phyloP scores from a whole-genome alignment of 768 basidiomycete species.

The Strobilomyces echinocephalus region DNA sequence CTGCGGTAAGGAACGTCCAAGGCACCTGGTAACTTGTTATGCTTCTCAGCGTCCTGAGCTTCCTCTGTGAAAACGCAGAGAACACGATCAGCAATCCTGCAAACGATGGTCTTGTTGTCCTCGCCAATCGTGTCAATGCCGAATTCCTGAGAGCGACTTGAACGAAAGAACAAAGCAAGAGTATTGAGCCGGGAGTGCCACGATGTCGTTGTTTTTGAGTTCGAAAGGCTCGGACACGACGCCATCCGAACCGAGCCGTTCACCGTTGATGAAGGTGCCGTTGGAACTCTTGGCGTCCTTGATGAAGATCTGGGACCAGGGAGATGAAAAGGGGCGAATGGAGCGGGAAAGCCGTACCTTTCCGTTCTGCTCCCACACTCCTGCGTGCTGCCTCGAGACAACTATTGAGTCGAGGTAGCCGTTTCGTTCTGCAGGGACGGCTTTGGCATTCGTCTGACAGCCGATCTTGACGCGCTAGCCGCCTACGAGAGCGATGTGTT shows the following conservation, averaged over 20 bases:
- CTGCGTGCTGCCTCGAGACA: conserved; percentile 61
- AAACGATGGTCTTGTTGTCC: conserved; percentile 95
- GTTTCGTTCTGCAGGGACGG: conserved; percentile 86
- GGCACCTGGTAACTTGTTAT: too few relatives aligned
- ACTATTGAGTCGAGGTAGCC: conserved; percentile 83
- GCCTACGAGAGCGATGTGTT: conserved; percentile 73
- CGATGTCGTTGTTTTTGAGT: conserved; percentile 46
- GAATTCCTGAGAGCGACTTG: too few relatives aligned
- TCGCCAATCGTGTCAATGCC: conserved; percentile 84
- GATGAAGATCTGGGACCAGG: conserved; percentile 74
- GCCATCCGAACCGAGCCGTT: conserved; percentile 45
- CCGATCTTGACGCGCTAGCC: conserved; percentile 48
- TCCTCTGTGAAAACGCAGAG: too few relatives aligned
- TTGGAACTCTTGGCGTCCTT: conserved; percentile 98
- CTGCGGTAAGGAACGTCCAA: too few relatives aligned
- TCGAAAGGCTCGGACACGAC: conserved; percentile 90
- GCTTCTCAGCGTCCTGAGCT: too few relatives aligned
- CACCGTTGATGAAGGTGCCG: conserved; percentile 8
- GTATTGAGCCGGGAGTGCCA: too few relatives aligned
- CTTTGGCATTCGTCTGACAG: conserved; percentile 77
- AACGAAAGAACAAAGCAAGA: too few relatives aligned
- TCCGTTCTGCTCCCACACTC: conserved; percentile 86
- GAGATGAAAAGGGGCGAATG: conserved; percentile 9
- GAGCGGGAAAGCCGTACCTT: conserved; percentile 52
- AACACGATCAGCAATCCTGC: too few relatives aligned